A percentile compares a stretch with the other conserved stretches of the same genome.
Evolutionary conservation across 202 grass and related monocot genomes (phyloP).

Genomic region (Carex arenaria): DNA sequence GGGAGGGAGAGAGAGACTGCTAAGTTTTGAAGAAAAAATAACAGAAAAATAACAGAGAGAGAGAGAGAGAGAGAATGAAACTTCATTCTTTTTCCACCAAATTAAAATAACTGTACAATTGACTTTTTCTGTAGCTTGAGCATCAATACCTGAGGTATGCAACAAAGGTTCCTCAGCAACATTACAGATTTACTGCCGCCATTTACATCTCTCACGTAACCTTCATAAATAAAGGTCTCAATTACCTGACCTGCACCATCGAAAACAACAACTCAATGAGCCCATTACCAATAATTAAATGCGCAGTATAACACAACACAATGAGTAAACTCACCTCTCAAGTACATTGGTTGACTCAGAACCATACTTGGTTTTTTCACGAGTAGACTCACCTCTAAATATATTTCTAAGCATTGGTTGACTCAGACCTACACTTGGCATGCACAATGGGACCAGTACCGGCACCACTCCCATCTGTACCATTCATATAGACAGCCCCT

Average conservation of each 20-base stretch:
- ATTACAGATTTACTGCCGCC: neutral
- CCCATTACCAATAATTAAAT: neutral
- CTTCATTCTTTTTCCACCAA: neutral
- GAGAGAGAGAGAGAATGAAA: neutral
- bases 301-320: too few relatives aligned
- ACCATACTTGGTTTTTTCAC: constrained; percentile 53
- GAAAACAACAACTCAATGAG: neutral
- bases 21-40: neutral
- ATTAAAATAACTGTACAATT: constrained; percentile 11
- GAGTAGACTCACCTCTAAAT: constrained; percentile 54
- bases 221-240: neutral
- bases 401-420: constrained; percentile 38
- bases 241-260: neutral
- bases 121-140: constrained; percentile 1
- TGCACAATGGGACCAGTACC: constrained; percentile 85
- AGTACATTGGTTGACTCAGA: constrained; percentile 28
- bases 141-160: neutral
- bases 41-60: neutral
- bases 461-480: constrained; percentile 52
- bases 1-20: neutral
- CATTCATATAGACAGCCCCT: constrained; percentile 94
- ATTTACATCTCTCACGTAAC: neutral
- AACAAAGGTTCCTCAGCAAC: constrained; percentile 1
- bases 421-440: constrained; percentile 80
- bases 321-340: constrained; percentile 51